Evolutionary conservation across 768 basidiomycete genomes (phyloP).

Genomic region (Suillus decipiens): DNA sequence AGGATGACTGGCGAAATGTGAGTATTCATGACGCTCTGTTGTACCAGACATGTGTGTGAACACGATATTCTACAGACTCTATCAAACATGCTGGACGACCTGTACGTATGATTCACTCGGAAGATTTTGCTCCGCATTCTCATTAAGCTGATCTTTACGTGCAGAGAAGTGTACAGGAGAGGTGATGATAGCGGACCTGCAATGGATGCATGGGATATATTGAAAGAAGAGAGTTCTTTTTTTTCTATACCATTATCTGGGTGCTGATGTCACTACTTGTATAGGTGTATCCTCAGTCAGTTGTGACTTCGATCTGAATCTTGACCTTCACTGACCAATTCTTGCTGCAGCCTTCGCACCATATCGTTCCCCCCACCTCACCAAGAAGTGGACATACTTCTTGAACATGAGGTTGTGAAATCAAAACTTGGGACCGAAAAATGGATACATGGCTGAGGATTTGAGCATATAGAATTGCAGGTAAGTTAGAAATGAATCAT

Average conservation of each 20-base stretch:
- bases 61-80: not conserved
- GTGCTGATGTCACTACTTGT: not conserved
- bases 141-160: not conserved
- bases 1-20: not conserved
- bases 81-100: not conserved
- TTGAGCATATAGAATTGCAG: not conserved
- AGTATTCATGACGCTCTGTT: not conserved
- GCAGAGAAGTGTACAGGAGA: not conserved
- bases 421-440: not conserved
- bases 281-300: constrained; percentile 1
- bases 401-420: not conserved
- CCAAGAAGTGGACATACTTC: not conserved
- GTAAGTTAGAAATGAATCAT: not conserved
- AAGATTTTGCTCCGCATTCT: not conserved
- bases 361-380: not conserved
- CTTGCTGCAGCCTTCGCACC: not conserved
- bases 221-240: not conserved
- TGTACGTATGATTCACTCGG: not conserved
- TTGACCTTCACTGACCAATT: not conserved
- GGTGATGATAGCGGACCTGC: not conserved
- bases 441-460: not conserved
- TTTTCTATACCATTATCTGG: not conserved
- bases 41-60: not conserved
- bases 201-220: not conserved
- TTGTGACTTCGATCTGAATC: not conserved